A percentile compares a stretch with the other conserved stretches of the same genome.
Evolutionary conservation across 2,329 filamentous ascomycete species (phyloP).

Genomic region (Exophiala viscosa): DNA sequence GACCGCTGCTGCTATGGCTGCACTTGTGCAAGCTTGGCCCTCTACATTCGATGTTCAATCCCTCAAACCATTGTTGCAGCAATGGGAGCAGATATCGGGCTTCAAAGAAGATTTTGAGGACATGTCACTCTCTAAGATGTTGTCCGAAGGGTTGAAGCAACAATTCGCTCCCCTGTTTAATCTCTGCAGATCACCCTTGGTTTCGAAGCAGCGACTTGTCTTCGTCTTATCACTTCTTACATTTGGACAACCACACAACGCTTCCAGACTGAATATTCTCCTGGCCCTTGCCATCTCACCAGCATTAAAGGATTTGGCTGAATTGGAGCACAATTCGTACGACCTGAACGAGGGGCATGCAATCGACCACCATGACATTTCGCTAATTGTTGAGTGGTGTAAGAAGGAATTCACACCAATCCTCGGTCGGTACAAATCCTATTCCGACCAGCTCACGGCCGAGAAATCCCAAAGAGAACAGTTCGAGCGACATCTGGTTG

Average conservation of each 20-base stretch:
- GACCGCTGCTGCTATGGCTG: conserved; percentile 2
- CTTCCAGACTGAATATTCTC: neutral
- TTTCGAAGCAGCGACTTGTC: conserved; percentile 1
- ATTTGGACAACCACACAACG: conserved; percentile 3
- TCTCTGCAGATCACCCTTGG: conserved; percentile 4
- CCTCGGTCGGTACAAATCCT: too few species aligned
- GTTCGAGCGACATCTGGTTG: neutral
- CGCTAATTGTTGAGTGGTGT: conserved; percentile 1
- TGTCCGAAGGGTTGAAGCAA: neutral
- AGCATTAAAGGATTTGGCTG: conserved; percentile 1
- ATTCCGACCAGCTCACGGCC: neutral
- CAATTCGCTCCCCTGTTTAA: conserved; percentile 7
- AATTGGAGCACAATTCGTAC: conserved; percentile 6
- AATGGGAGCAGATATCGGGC: conserved; percentile 8
- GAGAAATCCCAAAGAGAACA: neutral
- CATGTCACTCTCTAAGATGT: conserved; percentile 5
- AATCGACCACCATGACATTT: conserved; percentile 1
- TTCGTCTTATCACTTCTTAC: conserved; percentile 12
- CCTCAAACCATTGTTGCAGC: neutral
- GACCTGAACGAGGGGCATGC: conserved; percentile 4
- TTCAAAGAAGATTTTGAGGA: conserved; percentile 5
- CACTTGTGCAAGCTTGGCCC: conserved; percentile 1
- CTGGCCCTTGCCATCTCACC: conserved; percentile 12
- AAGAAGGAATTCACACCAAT: neutral
- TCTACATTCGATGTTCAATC: conserved; percentile 5